Evolutionary conservation across 371 early-diverging fungal genomes (phyloP), one percentile per base, ranked within the genome.

Genomic region (Mucor velutinosus): DNA sequence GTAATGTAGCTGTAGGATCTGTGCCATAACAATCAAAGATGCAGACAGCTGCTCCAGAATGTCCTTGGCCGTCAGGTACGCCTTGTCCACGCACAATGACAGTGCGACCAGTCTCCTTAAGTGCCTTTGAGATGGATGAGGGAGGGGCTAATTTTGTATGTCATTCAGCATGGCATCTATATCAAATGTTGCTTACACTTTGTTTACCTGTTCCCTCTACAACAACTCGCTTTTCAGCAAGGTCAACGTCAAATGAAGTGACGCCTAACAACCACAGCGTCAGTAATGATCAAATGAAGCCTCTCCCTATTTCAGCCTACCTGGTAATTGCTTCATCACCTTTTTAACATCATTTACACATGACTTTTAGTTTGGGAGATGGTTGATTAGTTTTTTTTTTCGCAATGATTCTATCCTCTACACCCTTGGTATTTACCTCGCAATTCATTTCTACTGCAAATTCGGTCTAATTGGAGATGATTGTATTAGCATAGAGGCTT

Each of bases 361-460:
- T 33, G 87, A 78, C 72, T 72, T 30, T 35, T 35, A 35, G 63
- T 11, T 3, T 8, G 14, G 27, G 11, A 3, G 25, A 27, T 4
- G 37, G 27, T 3, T 11, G 32, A 21, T 51, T 33, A 30, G 7
- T 15, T 23, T 19, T 12, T 15, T 23, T 19, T 12, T 4, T 25
- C 33, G 12, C 58, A 25, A 30, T 30, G 14, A 6, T 0, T 19
- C 11, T 19, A 11, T 4, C 5, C 17, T n/a, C 19, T 30, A 21
- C n/a, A 49, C 23, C 23, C 7, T n/a, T 32, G 17, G 23, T 62
- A 27, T 6, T 27, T 59, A 71, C 72, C 55, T 89, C 82, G 63
- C 94, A 93, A 11, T 92, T 90, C 92, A 93, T 91, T 76, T 92
- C 90, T 59, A 93, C 94, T 8, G 94, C 93, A 62, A 91, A 91